Base-by-base conservation (phyloP, 2,329 filamentous ascomycete genomes). In the Penicillium digitatum region DNA sequence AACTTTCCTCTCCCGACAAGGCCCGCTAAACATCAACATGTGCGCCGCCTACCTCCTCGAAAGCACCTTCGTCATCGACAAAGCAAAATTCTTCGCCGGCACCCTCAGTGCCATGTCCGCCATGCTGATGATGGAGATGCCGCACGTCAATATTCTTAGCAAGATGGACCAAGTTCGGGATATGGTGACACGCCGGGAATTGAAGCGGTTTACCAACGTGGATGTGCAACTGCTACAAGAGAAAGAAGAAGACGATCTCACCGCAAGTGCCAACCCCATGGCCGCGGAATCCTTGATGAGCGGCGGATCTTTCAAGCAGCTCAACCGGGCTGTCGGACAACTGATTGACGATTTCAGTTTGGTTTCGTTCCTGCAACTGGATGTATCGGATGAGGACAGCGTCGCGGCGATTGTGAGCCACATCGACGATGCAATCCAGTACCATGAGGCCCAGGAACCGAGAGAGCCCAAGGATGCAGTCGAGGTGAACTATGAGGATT, bases 161-260 rank as follows among this genome's bases (percentile, higher is more conserved):
- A 99, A 99, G 78, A 97, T 97, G 92, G 94, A 99, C 72, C 82
- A 97, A 58, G 86, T 97, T 62, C 94, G 94, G 72, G 90, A 89
- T 37, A 89, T 94, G 73, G 83, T 97, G 26, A 86, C 87, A 55
- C 90, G 90, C 74, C 88, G 88, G 72, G 91, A 97, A 65, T 72
- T 99, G 57, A 95, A 95, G 76, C 83, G 90, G 22, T 99, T 96
- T 69, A 78, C 95, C 54, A 90, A 93, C 50, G 91, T 94, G 0
- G 93, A 97, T 69, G 84, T 87, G 4, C 84, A 84, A 22, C 76
- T 96, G 43, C 77, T 99, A 40, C 88, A 96, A 59, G 90, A 94
- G 34, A 73, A 74, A 16, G 58, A 69, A 8, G 75, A 79, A 37
- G 78, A 80, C 32, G 79, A 79, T 34, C 76, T 78, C 42, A 79